Percentiles rank a stretch among this genome's conserved stretches.
Evolutionary conservation across 2,329 filamentous ascomycete species (phyloP).

Genomic region (Bimuria novae-zelandiae): DNA sequence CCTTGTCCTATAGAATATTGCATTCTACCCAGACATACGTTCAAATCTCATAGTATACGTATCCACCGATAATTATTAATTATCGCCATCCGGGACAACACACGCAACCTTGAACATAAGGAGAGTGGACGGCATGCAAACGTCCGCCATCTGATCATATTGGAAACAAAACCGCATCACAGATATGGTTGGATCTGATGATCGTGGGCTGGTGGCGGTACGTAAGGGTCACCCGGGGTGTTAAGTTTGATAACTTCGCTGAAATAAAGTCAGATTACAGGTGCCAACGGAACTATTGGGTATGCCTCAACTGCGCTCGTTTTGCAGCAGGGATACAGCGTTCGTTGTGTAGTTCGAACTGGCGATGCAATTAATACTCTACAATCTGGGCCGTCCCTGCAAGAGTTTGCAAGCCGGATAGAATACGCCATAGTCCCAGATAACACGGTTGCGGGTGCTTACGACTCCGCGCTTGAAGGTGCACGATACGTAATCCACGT

Average conservation of each 20-base stretch:
- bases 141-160: background rate
- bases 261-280: conserved; percentile 36
- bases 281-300: conserved; percentile 43
- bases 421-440: conserved; percentile 36
- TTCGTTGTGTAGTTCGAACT: conserved; percentile 40
- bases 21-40: too few species aligned
- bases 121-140: too few species aligned
- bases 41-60: too few species aligned
- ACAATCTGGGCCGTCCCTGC: conserved; percentile 32
- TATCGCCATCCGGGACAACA: too few species aligned
- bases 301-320: conserved; percentile 36
- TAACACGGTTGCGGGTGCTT: conserved; percentile 32
- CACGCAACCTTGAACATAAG: too few species aligned
- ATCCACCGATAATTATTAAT: too few species aligned
- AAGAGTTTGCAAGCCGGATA: conserved; percentile 23
- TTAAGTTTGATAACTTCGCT: background rate
- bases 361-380: conserved; percentile 31
- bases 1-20: too few species aligned
- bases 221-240: background rate
- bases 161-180: background rate
- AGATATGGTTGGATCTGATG: conserved; percentile 13
- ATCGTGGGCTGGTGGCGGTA: conserved; percentile 34
- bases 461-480: conserved; percentile 31
- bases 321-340: conserved; percentile 32
- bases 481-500: conserved; percentile 37